A percentile compares a stretch with the other conserved stretches of the same genome.
These are phyloP conservation scores for Cucurbitaria berberidis DNA, from an alignment of 2,329 filamentous ascomycete genomes.

Conservation along the genomic window DNA sequence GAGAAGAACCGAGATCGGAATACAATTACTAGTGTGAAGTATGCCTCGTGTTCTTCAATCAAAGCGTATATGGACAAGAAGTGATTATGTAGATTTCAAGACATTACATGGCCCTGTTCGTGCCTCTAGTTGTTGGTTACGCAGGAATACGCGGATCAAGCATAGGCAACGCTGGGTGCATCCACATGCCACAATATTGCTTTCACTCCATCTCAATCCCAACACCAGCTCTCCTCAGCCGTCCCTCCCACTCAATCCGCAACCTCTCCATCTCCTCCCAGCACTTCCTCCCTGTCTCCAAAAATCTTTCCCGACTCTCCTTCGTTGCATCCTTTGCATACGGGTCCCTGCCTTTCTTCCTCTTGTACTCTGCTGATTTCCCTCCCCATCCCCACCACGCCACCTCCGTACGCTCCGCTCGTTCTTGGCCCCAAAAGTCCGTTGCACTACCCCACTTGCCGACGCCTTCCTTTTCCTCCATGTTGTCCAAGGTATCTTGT, in stretches of 20 bases:
- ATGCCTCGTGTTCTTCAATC: background rate
- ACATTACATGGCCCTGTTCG: background rate
- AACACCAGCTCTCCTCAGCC: constrained; percentile 47
- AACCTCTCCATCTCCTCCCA: constrained; percentile 77
- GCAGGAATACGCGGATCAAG: background rate
- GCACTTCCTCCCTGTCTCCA: constrained; percentile 63
- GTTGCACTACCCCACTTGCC: constrained; percentile 86
- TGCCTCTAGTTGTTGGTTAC: background rate
- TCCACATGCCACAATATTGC: background rate
- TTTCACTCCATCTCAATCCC: constrained; percentile 41
- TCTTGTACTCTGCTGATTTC: constrained; percentile 57
- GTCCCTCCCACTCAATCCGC: constrained; percentile 66
- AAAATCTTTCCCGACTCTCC: constrained; percentile 67
- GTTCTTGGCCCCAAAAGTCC: constrained; percentile 62
- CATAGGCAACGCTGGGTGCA: background rate
- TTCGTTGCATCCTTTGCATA: constrained; percentile 65
- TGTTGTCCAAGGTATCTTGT: constrained; percentile 65
- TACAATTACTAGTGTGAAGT: background rate
- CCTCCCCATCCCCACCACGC: constrained; percentile 79
- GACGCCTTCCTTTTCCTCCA: constrained; percentile 59
- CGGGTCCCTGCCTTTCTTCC: constrained; percentile 61
- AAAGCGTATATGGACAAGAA: background rate
- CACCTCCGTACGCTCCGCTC: constrained; percentile 79
- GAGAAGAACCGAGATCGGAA: background rate
- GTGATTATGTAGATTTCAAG: background rate